Base-by-base conservation (phyloP, 169 alveolate species). In the Babesia bigemina region DNA sequence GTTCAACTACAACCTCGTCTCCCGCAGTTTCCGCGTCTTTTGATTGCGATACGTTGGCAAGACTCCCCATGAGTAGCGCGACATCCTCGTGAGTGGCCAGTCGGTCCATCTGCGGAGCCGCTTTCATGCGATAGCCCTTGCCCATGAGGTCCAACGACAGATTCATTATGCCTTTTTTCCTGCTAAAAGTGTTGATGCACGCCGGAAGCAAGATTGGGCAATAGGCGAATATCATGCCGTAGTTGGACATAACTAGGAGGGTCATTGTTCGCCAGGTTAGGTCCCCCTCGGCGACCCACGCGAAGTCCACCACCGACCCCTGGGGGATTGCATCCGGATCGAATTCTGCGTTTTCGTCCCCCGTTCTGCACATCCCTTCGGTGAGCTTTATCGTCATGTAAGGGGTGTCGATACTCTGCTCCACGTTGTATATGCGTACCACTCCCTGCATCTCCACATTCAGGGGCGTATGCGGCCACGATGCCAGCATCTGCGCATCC, bases 211-310 rank as follows among this genome's bases (percentile, higher is more conserved):
- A 19, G 36, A 82, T 52, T 6, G 89, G 89, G 61, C 82, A 73
- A 60, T 82, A 82, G 50, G 71, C 74, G 47, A 73, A 82, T 17
- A 82, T 59, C 11, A 63, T 13, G 13, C 89, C 89, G 60, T 82
- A 82, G 33, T 82, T 73, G 24, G 84, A 65, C 63, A 82, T 12
- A 0, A 71, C 74, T 14, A 63, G 74, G 13, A 82, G 55, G 24
- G 85, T 69, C 13, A 45, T 36, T 7, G 74, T 21, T 21, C 84
- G 77, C 70, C 74, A 63, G 21, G 63, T 58, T 12, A 55, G 44
- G 7, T 33, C 26, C 45, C 53, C 87, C 17, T 62, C 24, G 28
- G 63, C 36, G 42, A 70, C 48, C 83, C 83, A 69, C n/a, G 55
- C 61, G 49, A 79, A 47, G 26, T 79, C 87, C 42, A 79, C 87